These are phyloP conservation scores for Boletus bicolor DNA, from an alignment of 768 basidiomycete species.

Conservation along the genomic window DNA sequence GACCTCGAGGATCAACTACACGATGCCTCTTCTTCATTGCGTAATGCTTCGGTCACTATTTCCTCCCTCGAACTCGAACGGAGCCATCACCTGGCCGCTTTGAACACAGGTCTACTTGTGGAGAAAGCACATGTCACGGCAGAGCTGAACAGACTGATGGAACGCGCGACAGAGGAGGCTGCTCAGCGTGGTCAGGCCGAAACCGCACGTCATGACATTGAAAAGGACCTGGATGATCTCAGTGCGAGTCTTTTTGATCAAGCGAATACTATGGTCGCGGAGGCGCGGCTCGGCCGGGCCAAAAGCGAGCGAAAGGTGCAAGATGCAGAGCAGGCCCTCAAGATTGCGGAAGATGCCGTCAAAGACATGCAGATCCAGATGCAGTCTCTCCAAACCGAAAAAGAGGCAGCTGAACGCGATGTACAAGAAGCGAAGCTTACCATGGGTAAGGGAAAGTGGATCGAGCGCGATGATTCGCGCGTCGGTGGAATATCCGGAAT, in stretches of 20 bases:
- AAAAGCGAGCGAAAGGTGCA: constrained; percentile 71
- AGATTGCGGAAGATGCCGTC: constrained; percentile 84
- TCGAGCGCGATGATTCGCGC: constrained; percentile 37
- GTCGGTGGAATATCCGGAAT: constrained; percentile 31
- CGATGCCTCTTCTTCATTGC: constrained; percentile 55
- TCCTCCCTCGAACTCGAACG: constrained; percentile 83
- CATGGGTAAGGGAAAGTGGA: constrained; percentile 72
- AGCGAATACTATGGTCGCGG: constrained; percentile 98
- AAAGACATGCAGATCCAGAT: constrained; percentile 81
- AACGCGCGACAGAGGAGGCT: constrained; percentile 93
- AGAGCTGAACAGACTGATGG: constrained; percentile 92
- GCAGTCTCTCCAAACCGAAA: constrained; percentile 68
- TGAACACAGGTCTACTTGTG: constrained; percentile 89
- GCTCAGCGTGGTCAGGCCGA: constrained; percentile 89
- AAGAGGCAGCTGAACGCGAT: constrained; percentile 55
- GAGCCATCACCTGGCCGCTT: constrained; percentile 80
- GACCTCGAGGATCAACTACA: constrained; percentile 90
- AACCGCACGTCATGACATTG: constrained; percentile 74
- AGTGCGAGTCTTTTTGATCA: constrained; percentile 87
- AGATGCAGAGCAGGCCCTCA: constrained; percentile 73
- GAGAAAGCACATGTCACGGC: constrained; percentile 87
- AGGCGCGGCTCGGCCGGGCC: constrained; percentile 69
- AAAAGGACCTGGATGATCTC: constrained; percentile 92
- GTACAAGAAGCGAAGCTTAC: constrained; percentile 46
- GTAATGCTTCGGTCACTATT: constrained; percentile 60